A percentile compares a stretch with the other conserved stretches of the same genome.
phyloP scores from a whole-genome alignment of 2,329 filamentous ascomycete genomes.

The Epichloe gansuensis region DNA sequence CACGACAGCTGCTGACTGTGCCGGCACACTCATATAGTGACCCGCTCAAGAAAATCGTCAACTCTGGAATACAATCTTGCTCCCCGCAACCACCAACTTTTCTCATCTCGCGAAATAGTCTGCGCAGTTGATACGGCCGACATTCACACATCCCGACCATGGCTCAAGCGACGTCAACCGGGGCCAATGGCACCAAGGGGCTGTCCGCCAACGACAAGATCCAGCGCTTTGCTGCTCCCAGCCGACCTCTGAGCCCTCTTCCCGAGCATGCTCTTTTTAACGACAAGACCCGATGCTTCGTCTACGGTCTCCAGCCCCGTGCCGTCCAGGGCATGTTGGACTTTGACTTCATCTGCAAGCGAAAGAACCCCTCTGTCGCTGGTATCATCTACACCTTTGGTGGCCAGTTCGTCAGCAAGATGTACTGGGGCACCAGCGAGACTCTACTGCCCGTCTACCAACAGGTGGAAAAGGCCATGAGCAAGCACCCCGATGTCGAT shows the following conservation, averaged over 20 bases:
- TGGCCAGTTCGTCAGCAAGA: conserved; percentile 99
- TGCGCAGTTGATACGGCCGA: conserved; percentile 7
- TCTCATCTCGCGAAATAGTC: neutral
- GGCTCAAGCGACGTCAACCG: conserved; percentile 36
- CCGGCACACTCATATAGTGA: neutral
- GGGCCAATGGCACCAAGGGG: conserved; percentile 38
- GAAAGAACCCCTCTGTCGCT: conserved; percentile 86
- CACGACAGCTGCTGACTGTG: conserved; percentile 2
- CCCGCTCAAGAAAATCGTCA: conserved; percentile 7
- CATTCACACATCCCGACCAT: conserved; percentile 25
- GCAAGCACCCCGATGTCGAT: conserved; percentile 95
- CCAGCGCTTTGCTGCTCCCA: conserved; percentile 86
- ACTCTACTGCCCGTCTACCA: conserved; percentile 98
- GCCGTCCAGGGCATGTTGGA: conserved; percentile 91
- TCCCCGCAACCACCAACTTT: conserved; percentile 5
- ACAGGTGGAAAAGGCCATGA: conserved; percentile 78
- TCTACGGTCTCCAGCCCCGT: conserved; percentile 96
- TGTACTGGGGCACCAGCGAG: conserved; percentile 99
- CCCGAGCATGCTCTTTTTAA: conserved; percentile 90
- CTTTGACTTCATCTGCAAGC: conserved; percentile 99
- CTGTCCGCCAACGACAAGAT: conserved; percentile 96
- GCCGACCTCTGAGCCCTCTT: conserved; percentile 80
- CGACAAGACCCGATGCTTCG: conserved; percentile 99
- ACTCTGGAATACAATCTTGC: neutral
- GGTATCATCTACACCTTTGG: conserved; percentile 99